Percentiles rank a stretch among this genome's conserved stretches.
Conservation (phyloP, 257 asterid genomes). For the Solanum corneliomulleri region DNA sequence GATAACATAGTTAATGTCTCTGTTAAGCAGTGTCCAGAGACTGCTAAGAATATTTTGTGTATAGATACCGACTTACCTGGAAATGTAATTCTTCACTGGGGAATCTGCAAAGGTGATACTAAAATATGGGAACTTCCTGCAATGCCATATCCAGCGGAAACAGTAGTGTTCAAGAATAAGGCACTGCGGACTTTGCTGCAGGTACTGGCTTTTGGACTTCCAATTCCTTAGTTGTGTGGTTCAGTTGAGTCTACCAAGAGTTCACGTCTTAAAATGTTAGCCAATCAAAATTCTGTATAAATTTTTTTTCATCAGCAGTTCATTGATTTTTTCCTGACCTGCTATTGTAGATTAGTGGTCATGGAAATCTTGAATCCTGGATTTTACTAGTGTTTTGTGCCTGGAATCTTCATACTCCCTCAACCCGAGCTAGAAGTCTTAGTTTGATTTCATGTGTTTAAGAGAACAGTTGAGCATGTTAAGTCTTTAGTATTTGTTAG, state of each 20-base stretch:
- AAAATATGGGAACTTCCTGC: constrained; percentile 71
- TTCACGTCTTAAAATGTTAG: neutral
- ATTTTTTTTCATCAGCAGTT: neutral
- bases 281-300: neutral
- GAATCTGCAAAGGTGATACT: constrained; percentile 55
- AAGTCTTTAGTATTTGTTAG: neutral
- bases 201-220: constrained; percentile 25
- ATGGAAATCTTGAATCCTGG: neutral
- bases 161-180: constrained; percentile 62
- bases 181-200: constrained; percentile 69
- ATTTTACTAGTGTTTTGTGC: neutral
- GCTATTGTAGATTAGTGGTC: neutral
- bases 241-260: neutral
- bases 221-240: neutral
- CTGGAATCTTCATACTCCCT: neutral
- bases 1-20: constrained; percentile 51
- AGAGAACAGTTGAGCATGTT: neutral
- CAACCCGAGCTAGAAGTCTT: neutral
- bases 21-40: constrained; percentile 39
- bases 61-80: constrained; percentile 90
- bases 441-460: neutral
- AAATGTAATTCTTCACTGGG: constrained; percentile 87
- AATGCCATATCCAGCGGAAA: constrained; percentile 71
- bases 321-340: neutral
- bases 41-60: constrained; percentile 37